Conservation (phyloP, 305 asterid genomes). For the Fraxinus velutina region DNA sequence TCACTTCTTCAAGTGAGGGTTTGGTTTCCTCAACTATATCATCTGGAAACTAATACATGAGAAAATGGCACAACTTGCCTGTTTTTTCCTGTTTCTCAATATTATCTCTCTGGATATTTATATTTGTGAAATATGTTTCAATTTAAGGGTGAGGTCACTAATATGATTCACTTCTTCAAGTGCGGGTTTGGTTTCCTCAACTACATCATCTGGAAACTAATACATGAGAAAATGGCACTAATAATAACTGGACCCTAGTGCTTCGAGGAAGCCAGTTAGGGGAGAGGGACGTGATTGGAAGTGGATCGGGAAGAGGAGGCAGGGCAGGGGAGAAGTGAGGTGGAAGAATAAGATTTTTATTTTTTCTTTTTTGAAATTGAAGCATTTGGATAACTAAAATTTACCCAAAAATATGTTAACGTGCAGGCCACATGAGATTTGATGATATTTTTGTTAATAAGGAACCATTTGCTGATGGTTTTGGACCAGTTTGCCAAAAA, state of each 20-base stretch:
- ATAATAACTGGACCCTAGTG: neutral
- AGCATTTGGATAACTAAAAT: neutral
- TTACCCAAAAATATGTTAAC: neutral
- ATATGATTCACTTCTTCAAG: neutral
- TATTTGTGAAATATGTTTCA: neutral
- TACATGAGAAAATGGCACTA: neutral
- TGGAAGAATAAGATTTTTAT: neutral
- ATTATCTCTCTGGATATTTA: neutral
- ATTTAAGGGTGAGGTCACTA: neutral
- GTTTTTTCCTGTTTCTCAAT: neutral
- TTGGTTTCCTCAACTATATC: neutral
- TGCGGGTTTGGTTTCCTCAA: neutral
- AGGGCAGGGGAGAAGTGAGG: neutral
- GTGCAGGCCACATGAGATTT: neutral
- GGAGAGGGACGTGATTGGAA: neutral
- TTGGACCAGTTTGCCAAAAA: neutral
- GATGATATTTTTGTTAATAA: neutral
- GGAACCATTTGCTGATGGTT: neutral
- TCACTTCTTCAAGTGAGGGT: neutral
- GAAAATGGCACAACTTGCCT: neutral
- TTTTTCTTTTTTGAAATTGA: neutral
- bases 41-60: neutral
- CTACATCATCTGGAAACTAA: neutral
- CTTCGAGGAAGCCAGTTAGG: neutral
- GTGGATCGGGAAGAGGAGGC: neutral